Evolutionary conservation across 257 asterid species (phyloP), one percentile per base, ranked within the genome.

Genomic region (Nicotiana tabacum): DNA sequence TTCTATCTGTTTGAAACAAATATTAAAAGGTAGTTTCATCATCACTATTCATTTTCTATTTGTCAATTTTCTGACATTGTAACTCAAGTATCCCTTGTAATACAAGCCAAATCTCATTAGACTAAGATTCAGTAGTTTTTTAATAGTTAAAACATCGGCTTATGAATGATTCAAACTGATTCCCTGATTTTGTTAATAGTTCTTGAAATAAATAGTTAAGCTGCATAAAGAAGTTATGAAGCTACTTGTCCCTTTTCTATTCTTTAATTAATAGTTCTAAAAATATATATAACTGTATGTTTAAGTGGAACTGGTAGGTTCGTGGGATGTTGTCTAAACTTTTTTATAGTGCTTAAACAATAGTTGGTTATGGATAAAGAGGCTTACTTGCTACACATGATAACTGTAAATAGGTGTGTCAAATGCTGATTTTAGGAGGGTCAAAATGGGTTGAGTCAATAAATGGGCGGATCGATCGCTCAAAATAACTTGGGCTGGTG

Each of bases 51-150:
- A 66, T 76, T 83, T 66, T 80, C 17, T n/a, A 13, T 77, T 6
- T 58, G 21, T 15, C 61, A 24, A 57, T 53, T 72, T 72, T 53
- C 72, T 83, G 66, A 57, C 67, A 67, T 55, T 43, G 37, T 78
- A 35, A 66, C 10, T 77, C 58, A 4, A 37, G 6, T 33, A 81
- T 88, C 82, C 78, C 88, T 85, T 87, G 56, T 83, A 82, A 87
- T 80, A 79, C 80, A 82, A 85, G 87, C 87, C 70, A 87, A 81
- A 77, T 85, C 83, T 77, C 62, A 66, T 78, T 32, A 66, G 27
- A 58, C 30, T 77, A 62, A 21, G 39, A 84, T 85, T 74, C 85
- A 29, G 60, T 37, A 30, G 10, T 84, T 35, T 37, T 55, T 43
- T 80, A 35, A 29, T 48, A 68, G 18, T 43, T 46, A 7, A 18